Base-by-base conservation (phyloP, 176 grass and related monocot species). In the Leersia perrieri region DNA sequence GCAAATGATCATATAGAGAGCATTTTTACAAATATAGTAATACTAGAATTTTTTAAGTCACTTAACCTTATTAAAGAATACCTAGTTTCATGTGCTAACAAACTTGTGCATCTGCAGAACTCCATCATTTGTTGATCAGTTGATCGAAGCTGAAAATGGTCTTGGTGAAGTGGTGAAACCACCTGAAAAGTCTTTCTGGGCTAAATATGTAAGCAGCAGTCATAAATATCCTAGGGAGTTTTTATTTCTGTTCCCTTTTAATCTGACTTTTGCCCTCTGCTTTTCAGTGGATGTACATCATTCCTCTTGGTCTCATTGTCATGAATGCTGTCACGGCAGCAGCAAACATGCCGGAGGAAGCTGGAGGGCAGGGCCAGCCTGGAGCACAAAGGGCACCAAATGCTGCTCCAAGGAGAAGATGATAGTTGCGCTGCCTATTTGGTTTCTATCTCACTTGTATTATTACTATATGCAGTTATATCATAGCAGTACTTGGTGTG, bases 201-300 rank as follows among this genome's bases (percentile, higher is more conserved):
- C 88, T 86, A 99, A 99, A 99, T 99, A 99, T 80, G 96, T 99
- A 60, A 93, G 96, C 88, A 60, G 49, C 62, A 70, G 49, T 64
- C 47, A 45, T 64, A 76, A 55, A 35, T 74, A 71, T 36, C 20
- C 63, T 36, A 47, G 16, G 8, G 68, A 67, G 9, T 27, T 75
- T 10, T 53, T 18, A 18, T 11, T 9, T 72, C 31, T 0, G 8
- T n/a, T 57, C 49, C 18, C 29, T 72, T 67, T 62, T 33, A 28
- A 58, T 68, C 74, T 79, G 58, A 80, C 58, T 61, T 33, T 64
- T 27, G 30, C 36, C 66, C 87, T 11, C 9, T 29, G 33, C 74
- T 77, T 72, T 94, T 83, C 88, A 99, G 96, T 99, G 96, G 96
- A 99, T 99, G 96, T 99, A 99, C 86, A 75, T 95, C 69, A 88